A percentile compares a stretch with the other conserved stretches of the same genome.
These are phyloP conservation scores for Tinospora cordifolia DNA, from an alignment of 164 flowering plant genomes.

Conservation along the genomic window DNA sequence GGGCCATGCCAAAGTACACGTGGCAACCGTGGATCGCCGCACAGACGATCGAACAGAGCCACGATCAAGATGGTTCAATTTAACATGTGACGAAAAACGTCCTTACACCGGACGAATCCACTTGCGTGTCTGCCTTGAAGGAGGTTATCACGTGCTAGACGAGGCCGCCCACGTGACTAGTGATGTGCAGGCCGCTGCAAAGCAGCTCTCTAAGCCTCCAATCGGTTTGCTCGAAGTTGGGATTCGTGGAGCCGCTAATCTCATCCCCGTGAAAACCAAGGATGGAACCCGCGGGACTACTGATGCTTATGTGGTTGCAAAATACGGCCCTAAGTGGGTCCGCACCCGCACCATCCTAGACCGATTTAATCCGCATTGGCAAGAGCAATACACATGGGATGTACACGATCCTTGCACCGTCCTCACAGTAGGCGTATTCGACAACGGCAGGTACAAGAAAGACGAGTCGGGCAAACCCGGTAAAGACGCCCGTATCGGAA, in stretches of 20 bases:
- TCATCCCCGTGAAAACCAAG: slow-evolving; percentile 77
- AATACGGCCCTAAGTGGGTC: slow-evolving; percentile 94
- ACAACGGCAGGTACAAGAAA: slow-evolving; percentile 58
- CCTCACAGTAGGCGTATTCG: slow-evolving; percentile 79
- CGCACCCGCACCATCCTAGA: slow-evolving; percentile 86
- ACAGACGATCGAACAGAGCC: slow-evolving; percentile 46
- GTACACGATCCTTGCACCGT: slow-evolving; percentile 94
- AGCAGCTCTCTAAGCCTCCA: slow-evolving; percentile 63
- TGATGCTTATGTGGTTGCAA: slow-evolving; percentile 87
- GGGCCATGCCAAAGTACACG: slow-evolving; percentile 57
- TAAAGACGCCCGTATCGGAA: slow-evolving; percentile 65
- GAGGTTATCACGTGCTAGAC: slow-evolving; percentile 95
- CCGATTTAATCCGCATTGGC: slow-evolving; percentile 82
- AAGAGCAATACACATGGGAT: slow-evolving; percentile 95
- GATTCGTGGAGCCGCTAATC: slow-evolving; percentile 66
- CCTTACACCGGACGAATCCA: slow-evolving; percentile 78
- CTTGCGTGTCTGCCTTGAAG: slow-evolving; percentile 67
- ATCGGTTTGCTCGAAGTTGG: slow-evolving; percentile 88
- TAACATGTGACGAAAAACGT: slow-evolving; percentile 41
- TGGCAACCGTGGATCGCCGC: slow-evolving; percentile 55
- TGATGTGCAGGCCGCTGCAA: slow-evolving; percentile 75
- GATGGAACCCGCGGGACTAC: slow-evolving; percentile 89
- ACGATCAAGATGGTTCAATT: slow-evolving; percentile 73
- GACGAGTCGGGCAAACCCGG: slow-evolving; percentile 40
- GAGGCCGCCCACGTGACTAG: slow-evolving; percentile 89